Evolutionary conservation across 2,329 filamentous ascomycete species (phyloP).

Genomic region (Aschersonia sp.): DNA sequence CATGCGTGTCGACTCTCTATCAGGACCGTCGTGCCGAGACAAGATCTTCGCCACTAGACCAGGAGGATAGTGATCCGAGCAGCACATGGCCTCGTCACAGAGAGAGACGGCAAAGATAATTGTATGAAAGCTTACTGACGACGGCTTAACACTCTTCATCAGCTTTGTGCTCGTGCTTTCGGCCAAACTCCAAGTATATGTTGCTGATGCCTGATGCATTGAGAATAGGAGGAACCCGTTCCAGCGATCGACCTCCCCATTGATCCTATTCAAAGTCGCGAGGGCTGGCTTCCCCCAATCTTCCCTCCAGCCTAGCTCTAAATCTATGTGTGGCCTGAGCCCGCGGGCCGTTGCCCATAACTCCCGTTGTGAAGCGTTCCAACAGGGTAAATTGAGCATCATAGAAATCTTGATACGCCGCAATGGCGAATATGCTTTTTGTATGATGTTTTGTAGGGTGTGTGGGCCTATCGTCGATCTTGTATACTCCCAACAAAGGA

Average conservation of each 20-base stretch:
- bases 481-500: constrained; percentile 50
- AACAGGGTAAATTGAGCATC: background rate
- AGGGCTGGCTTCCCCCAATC: background rate
- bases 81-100: no score
- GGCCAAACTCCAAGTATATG: constrained; percentile 8
- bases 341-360: background rate
- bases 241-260: no score
- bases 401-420: background rate
- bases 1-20: no score
- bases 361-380: background rate
- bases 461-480: constrained; percentile 22
- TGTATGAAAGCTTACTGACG: no score
- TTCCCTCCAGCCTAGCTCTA: background rate
- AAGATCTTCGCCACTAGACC: no score
- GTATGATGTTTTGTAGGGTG: background rate
- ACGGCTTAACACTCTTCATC: no score
- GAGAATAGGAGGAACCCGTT: background rate
- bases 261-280: background rate
- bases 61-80: no score
- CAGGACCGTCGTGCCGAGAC: no score
- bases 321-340: background rate
- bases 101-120: no score
- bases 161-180: constrained; percentile 6
- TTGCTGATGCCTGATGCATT: background rate
- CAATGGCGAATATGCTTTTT: background rate